Evolutionary conservation across 345 rosid species (phyloP).

Genomic region (Euphorbia lathyris): DNA sequence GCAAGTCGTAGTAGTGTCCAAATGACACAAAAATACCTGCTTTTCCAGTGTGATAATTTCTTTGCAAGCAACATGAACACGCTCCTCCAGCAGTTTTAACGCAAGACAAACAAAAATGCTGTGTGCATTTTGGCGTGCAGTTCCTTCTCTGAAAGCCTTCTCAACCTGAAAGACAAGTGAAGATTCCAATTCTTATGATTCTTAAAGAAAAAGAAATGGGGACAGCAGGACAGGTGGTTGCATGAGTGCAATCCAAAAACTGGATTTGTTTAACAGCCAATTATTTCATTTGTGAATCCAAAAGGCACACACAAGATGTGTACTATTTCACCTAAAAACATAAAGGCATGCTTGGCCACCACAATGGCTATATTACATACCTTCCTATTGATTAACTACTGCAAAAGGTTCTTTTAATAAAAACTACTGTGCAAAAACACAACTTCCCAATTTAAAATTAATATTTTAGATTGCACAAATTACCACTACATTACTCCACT

Average conservation of each 20-base stretch:
- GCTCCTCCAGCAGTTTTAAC: conserved; percentile 74
- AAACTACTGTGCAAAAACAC: too few species aligned
- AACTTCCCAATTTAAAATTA: neutral
- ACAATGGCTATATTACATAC: neutral
- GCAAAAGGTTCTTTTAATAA: too few species aligned
- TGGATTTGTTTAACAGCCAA: neutral
- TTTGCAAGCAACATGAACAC: conserved; percentile 95
- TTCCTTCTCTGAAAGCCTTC: conserved; percentile 97
- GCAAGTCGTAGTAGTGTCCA: conserved; percentile 6
- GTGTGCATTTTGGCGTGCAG: conserved; percentile 96
- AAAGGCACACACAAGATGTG: neutral
- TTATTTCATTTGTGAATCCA: neutral
- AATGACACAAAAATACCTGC: conserved; percentile 54
- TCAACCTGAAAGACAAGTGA: conserved; percentile 60
- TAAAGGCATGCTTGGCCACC: neutral
- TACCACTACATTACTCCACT: neutral
- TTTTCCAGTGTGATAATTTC: conserved; percentile 86
- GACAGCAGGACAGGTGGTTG: neutral
- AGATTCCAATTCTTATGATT: neutral
- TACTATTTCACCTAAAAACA: neutral
- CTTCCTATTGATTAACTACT: neutral
- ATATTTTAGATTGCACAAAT: neutral
- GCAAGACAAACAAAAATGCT: conserved; percentile 94
- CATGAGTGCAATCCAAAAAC: neutral
- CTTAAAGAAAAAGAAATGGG: neutral